Percentiles rank a stretch among this genome's conserved stretches.
phyloP scores from a whole-genome alignment of 257 asterid genomes.

The Lithospermum erythrorhizon region DNA sequence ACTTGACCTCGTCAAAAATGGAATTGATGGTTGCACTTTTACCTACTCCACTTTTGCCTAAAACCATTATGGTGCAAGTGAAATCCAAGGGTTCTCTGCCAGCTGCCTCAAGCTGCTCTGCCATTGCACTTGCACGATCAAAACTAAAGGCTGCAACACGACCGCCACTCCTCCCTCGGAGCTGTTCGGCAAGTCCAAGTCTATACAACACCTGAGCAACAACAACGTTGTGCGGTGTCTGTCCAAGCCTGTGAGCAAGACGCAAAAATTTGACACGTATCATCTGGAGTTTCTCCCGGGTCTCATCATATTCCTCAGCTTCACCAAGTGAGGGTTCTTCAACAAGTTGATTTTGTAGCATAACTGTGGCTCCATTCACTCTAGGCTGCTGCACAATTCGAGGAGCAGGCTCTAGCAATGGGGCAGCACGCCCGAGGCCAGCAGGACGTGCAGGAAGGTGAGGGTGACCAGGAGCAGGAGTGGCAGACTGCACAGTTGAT shows the following conservation, averaged over 20 bases:
- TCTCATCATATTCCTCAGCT: slow-evolving; percentile 88
- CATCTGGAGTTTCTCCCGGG: slow-evolving; percentile 98
- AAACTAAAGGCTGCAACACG: slow-evolving; percentile 89
- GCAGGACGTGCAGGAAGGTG: slow-evolving; percentile 59
- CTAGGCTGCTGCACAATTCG: slow-evolving; percentile 71
- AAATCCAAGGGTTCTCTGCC: slow-evolving; percentile 89
- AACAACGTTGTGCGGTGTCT: slow-evolving; percentile 93
- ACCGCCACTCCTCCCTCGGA: slow-evolving; percentile 82
- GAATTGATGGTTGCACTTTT: slow-evolving; percentile 98
- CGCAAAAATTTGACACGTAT: slow-evolving; percentile 93
- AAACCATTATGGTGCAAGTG: slow-evolving; percentile 95
- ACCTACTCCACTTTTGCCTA: slow-evolving; percentile 97
- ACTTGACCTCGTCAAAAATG: slow-evolving; percentile 76
- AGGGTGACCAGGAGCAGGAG: slow-evolving; percentile 17
- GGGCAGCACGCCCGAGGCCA: slow-evolving; percentile 90
- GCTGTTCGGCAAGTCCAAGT: slow-evolving; percentile 92
- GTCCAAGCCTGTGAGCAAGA: slow-evolving; percentile 92
- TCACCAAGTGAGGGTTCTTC: slow-evolving; percentile 71
- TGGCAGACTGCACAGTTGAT: slow-evolving; percentile 26
- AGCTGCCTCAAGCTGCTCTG: slow-evolving; percentile 94
- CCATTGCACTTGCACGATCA: slow-evolving; percentile 98
- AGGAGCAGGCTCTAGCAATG: slow-evolving; percentile 61
- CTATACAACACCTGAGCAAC: slow-evolving; percentile 98
- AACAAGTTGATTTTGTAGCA: slow-evolving; percentile 50
- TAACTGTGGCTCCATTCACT: slow-evolving; percentile 62